phyloP scores from a whole-genome alignment of 371 early-diverging fungal genomes.

The Mucor racemosus region DNA sequence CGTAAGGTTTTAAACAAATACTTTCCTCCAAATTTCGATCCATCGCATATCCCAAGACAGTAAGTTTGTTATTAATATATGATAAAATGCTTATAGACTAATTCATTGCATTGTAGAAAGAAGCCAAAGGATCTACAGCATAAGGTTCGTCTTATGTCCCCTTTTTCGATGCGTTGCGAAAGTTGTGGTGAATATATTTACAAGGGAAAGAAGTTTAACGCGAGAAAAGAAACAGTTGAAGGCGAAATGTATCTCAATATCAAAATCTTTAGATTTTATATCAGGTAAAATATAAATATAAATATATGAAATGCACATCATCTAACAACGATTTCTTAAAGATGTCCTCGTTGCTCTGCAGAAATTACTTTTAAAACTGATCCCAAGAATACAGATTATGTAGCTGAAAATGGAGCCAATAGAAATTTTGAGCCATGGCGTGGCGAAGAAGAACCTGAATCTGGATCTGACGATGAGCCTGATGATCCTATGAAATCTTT shows the following conservation, averaged over 20 bases:
- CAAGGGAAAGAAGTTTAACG: slow-evolving; percentile 98
- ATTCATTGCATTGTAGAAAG: slow-evolving; percentile 48
- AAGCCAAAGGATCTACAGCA: slow-evolving; percentile 83
- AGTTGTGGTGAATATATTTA: slow-evolving; percentile 96
- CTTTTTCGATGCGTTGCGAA: slow-evolving; percentile 97
- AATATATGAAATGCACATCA: background rate
- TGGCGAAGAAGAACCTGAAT: slow-evolving; percentile 75
- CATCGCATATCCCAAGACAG: slow-evolving; percentile 60
- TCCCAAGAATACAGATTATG: slow-evolving; percentile 95
- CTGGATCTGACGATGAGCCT: slow-evolving; percentile 61
- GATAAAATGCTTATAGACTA: background rate
- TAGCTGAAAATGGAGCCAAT: slow-evolving; percentile 91
- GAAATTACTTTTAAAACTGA: slow-evolving; percentile 99
- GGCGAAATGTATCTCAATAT: slow-evolving; percentile 87
- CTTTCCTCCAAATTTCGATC: slow-evolving; percentile 95
- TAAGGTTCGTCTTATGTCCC: slow-evolving; percentile 96
- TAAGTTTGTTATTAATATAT: slow-evolving; percentile 24
- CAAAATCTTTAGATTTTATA: slow-evolving; percentile 94
- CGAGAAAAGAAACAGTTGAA: slow-evolving; percentile 86
- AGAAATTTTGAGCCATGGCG: slow-evolving; percentile 97
- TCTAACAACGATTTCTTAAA: background rate
- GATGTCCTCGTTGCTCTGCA: slow-evolving; percentile 93
- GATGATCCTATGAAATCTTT: slow-evolving; percentile 95
- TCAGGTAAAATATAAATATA: slow-evolving; percentile 51
- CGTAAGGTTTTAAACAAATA: slow-evolving; percentile 93